A percentile compares a stretch with the other conserved stretches of the same genome.
phyloP scores from a whole-genome alignment of 2,329 filamentous ascomycete genomes.

The Coccinonectria pachysandricola region DNA sequence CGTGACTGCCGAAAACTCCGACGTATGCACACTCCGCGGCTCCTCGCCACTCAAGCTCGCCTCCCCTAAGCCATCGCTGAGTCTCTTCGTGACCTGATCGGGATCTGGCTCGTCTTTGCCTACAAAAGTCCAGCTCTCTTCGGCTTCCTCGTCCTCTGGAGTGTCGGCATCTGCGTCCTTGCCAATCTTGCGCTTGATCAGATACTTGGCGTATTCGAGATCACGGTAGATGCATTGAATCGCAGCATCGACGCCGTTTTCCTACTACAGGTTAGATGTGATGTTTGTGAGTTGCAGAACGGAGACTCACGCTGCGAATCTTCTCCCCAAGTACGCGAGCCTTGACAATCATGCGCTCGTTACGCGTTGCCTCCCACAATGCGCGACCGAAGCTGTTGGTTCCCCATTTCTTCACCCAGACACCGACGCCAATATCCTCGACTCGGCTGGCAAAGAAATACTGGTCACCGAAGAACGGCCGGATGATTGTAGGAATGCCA shows the following conservation, averaged over 20 bases:
- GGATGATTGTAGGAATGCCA: conserved; percentile 86
- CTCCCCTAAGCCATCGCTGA: conserved; percentile 25
- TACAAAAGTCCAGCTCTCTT: conserved; percentile 87
- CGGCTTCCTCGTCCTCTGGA: conserved; percentile 47
- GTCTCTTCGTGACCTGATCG: conserved; percentile 30
- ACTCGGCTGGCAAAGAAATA: conserved; percentile 89
- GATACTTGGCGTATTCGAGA: conserved; percentile 78
- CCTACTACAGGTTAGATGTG: too few relatives aligned
- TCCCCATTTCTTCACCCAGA: conserved; percentile 81
- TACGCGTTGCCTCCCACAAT: conserved; percentile 84
- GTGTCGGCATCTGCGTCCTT: conserved; percentile 34
- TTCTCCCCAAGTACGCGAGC: conserved; percentile 72
- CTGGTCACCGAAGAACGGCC: conserved; percentile 96
- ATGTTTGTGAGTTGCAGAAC: too few relatives aligned
- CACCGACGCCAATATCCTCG: conserved; percentile 86
- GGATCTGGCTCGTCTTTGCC: conserved; percentile 44
- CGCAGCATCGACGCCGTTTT: conserved; percentile 80
- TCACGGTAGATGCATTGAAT: conserved; percentile 93
- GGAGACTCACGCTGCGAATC: conserved; percentile 74
- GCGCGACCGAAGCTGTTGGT: conserved; percentile 76
- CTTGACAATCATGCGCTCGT: conserved; percentile 83
- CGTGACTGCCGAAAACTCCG: conserved; percentile 6
- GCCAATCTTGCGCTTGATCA: conserved; percentile 58
- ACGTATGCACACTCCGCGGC: conserved; percentile 15
- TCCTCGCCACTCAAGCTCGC: conserved; percentile 11